Conservation (phyloP, 2,329 filamentous ascomycete genomes). For the Metarhizium anisopliae region DNA sequence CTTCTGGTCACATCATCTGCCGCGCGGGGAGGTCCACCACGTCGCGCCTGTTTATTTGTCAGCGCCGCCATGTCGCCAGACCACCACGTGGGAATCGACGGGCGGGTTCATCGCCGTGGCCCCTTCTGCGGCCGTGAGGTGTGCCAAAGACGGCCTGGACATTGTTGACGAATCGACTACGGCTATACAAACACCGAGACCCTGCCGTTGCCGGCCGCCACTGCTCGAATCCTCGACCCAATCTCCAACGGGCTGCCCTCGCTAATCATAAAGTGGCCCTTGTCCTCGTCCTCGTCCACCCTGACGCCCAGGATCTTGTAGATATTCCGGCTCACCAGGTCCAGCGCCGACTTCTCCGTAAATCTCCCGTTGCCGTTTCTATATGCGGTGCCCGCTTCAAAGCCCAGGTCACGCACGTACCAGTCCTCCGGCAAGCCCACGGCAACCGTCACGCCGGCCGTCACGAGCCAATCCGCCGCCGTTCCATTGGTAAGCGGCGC, state of each 20-base stretch:
- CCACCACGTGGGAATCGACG: too few species aligned
- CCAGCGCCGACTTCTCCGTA: slow-evolving; percentile 44
- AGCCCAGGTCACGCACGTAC: slow-evolving; percentile 48
- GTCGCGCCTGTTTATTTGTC: too few species aligned
- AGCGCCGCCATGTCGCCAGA: too few species aligned
- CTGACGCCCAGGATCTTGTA: slow-evolving; percentile 47
- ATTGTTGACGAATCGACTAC: neutral
- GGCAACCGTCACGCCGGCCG: slow-evolving; percentile 48
- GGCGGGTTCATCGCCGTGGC: too few species aligned
- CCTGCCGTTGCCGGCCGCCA: slow-evolving; percentile 27
- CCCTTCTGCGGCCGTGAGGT: too few species aligned
- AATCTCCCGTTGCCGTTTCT: slow-evolving; percentile 47
- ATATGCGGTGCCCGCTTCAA: slow-evolving; percentile 51
- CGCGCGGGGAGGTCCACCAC: too few species aligned
- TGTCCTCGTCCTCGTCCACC: slow-evolving; percentile 15
- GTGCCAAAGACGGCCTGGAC: too few species aligned
- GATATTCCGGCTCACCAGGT: slow-evolving; percentile 47
- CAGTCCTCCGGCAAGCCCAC: slow-evolving; percentile 55
- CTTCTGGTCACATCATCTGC: too few species aligned
- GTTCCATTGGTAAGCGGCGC: slow-evolving; percentile 60
- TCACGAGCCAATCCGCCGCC: slow-evolving; percentile 45
- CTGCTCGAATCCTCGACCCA: slow-evolving; percentile 44
- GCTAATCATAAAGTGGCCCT: slow-evolving; percentile 49
- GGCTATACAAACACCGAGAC: slow-evolving; percentile 27
- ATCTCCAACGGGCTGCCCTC: slow-evolving; percentile 56